Conservation (phyloP, 148 eudicot genomes). For the Tetragonia tetragonoides region DNA sequence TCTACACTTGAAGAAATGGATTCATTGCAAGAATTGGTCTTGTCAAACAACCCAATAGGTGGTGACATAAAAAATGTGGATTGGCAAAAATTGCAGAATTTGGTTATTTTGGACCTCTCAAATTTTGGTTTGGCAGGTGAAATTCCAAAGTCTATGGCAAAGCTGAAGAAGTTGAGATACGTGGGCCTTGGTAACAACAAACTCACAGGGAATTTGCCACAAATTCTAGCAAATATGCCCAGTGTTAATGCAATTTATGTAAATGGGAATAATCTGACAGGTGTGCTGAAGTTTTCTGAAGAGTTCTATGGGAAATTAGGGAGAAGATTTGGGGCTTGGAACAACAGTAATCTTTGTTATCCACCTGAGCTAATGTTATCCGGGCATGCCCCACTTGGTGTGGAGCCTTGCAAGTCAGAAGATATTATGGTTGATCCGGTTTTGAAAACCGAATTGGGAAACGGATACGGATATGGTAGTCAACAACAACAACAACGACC, state of each 20-base stretch:
- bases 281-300: constrained; percentile 53
- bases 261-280: constrained; percentile 72
- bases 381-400: constrained; percentile 50
- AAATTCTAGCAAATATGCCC: constrained; percentile 49
- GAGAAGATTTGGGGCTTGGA: constrained; percentile 78
- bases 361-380: constrained; percentile 25
- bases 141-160: constrained; percentile 58
- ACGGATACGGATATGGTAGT: constrained; percentile 7
- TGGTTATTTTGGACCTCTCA: constrained; percentile 59
- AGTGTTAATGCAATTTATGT: constrained; percentile 61
- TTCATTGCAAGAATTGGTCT: constrained; percentile 64
- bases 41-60: constrained; percentile 68
- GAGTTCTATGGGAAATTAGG: constrained; percentile 71
- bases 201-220: constrained; percentile 59
- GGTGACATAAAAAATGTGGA: constrained; percentile 51
- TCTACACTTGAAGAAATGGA: constrained; percentile 53
- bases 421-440: constrained; percentile 16
- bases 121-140: constrained; percentile 56
- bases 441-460: constrained; percentile 27
- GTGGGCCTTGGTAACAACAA: constrained; percentile 68
- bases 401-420: constrained; percentile 50
- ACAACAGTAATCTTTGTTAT: constrained; percentile 71
- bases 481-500: constrained; percentile 2
- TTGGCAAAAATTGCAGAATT: constrained; percentile 53
- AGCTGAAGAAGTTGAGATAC: constrained; percentile 53